These are phyloP conservation scores for Picea mariana DNA, from an alignment of 83 land plant species.

Conservation along the genomic window DNA sequence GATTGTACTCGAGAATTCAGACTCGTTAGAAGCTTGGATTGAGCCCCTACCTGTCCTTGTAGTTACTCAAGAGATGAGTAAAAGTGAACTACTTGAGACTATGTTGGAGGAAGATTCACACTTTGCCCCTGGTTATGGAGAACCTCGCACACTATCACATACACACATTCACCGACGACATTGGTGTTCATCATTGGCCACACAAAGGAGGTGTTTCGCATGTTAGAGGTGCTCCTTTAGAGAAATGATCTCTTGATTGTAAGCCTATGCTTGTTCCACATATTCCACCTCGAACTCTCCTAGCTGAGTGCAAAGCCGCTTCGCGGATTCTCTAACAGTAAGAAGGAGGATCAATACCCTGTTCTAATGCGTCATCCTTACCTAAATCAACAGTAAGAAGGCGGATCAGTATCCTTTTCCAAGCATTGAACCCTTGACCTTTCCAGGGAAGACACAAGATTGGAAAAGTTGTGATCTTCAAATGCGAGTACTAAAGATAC, in stretches of 20 bases:
- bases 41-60: too few relatives aligned
- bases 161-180: too few relatives aligned
- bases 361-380: too few relatives aligned
- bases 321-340: conserved; percentile 58
- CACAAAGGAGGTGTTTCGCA: background rate
- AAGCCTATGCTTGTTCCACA: conserved; percentile 37
- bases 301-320: conserved; percentile 50
- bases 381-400: too few relatives aligned
- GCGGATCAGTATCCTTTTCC: background rate
- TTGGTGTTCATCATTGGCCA: too few relatives aligned
- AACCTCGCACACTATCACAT: too few relatives aligned
- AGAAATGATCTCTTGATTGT: conserved; percentile 16
- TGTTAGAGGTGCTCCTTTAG: conserved; percentile 35
- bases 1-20: too few relatives aligned
- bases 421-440: background rate
- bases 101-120: too few relatives aligned
- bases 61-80: too few relatives aligned
- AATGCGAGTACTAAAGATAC: conserved; percentile 38
- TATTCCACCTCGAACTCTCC: conserved; percentile 61
- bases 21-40: too few relatives aligned
- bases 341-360: conserved; percentile 25
- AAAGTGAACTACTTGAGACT: too few relatives aligned
- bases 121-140: too few relatives aligned
- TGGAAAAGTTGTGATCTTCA: conserved; percentile 34
- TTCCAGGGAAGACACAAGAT: background rate